Evolutionary conservation across 805 yeast genomes (phyloP).

Genomic region (Ogataea methanolica): DNA sequence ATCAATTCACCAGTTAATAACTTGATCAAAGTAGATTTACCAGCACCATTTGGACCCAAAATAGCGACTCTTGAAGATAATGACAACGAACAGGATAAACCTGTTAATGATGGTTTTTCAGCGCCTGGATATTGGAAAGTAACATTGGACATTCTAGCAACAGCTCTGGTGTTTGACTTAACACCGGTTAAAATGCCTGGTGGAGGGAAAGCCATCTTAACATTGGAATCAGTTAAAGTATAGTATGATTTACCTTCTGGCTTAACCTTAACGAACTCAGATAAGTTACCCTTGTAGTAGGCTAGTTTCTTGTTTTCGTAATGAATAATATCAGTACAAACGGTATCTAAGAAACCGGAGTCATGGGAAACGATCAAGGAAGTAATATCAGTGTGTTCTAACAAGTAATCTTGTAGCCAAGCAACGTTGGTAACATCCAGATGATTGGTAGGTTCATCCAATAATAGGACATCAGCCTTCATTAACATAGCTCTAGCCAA

Average conservation of each 20-base stretch:
- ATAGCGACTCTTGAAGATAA: conserved; percentile 96
- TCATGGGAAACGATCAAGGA: conserved; percentile 96
- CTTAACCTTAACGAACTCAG: conserved; percentile 83
- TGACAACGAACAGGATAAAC: conserved; percentile 87
- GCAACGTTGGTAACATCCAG: conserved; percentile 90
- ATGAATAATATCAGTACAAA: conserved; percentile 95
- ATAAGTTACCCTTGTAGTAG: conserved; percentile 92
- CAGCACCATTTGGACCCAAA: conserved; percentile 98
- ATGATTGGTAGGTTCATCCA: conserved; percentile 99
- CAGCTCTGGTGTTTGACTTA: conserved; percentile 89
- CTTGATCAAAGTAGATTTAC: conserved; percentile 93
- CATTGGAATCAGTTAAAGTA: conserved; percentile 86
- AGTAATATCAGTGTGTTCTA: conserved; percentile 80
- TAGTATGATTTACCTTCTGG: conserved; percentile 97
- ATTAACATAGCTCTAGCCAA: conserved; percentile 98
- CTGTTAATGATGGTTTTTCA: conserved; percentile 67
- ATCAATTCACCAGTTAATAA: conserved; percentile 87
- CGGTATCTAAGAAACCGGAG: conserved; percentile 91
- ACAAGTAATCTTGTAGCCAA: conserved; percentile 89
- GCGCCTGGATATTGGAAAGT: conserved; percentile 90
- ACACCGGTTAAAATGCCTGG: conserved; percentile 98
- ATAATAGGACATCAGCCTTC: conserved; percentile 90
- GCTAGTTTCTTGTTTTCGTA: conserved; percentile 93
- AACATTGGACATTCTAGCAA: conserved; percentile 66
- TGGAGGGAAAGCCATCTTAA: conserved; percentile 97